Conservation (phyloP, 202 grass and related monocot species). For the Setaria italica region DNA sequence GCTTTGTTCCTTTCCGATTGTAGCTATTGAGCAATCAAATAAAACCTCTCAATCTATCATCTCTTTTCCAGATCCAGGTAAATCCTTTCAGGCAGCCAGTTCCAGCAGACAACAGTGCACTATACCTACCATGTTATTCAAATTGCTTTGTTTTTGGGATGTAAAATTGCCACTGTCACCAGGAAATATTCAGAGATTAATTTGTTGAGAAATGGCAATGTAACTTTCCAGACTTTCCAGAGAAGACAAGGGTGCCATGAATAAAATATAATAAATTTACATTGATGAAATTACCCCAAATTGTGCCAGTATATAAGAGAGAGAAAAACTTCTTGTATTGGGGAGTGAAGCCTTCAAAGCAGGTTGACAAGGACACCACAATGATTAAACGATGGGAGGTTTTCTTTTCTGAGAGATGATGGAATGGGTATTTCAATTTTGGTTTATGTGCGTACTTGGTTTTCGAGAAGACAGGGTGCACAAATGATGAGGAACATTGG, state of each 20-base stretch:
- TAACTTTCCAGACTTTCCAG: background rate
- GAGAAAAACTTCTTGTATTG: slow-evolving; percentile 5
- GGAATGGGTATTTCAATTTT: slow-evolving; percentile 13
- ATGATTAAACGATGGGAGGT: background rate
- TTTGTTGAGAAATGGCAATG: slow-evolving; percentile 12
- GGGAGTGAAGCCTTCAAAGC: background rate
- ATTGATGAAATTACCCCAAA: background rate
- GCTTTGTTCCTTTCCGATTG: slow-evolving; percentile 15
- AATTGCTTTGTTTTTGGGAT: slow-evolving; percentile 93
- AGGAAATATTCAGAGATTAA: slow-evolving; percentile 18
- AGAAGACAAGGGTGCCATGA: slow-evolving; percentile 27
- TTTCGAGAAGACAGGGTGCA: slow-evolving; percentile 3
- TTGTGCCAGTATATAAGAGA: slow-evolving; percentile 3
- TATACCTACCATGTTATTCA: slow-evolving; percentile 88
- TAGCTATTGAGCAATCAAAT: slow-evolving; percentile 14
- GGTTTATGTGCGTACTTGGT: background rate
- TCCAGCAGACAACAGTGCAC: slow-evolving; percentile 63
- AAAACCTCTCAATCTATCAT: slow-evolving; percentile 16
- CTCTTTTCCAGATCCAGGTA: slow-evolving; percentile 70
- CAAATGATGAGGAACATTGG: background rate
- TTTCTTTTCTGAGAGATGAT: background rate
- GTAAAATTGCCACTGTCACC: slow-evolving; percentile 39
- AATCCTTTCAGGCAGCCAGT: slow-evolving; percentile 97
- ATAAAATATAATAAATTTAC: background rate
- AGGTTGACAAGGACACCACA: background rate